Conservation (phyloP, 2,329 filamentous ascomycete genomes). For the Aspergillus persii region DNA sequence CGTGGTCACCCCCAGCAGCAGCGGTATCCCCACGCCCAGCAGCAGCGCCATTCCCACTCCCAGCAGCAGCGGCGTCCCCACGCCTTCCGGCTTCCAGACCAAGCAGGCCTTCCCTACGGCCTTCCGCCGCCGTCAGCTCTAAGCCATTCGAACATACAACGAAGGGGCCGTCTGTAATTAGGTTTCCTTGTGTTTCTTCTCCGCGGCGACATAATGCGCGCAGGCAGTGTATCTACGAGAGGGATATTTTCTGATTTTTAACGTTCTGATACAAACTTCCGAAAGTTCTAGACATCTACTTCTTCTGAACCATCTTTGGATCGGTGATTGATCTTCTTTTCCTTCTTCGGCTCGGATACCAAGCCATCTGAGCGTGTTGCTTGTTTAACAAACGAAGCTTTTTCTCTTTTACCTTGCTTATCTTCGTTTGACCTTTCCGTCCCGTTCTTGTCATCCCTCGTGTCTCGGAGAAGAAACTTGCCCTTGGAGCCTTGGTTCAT, state of each 20-base stretch:
- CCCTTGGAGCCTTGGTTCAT: constrained; percentile 13
- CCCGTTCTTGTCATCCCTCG: not conserved
- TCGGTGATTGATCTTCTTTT: constrained; percentile 7
- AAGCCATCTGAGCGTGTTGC: not conserved
- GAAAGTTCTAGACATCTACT: not conserved
- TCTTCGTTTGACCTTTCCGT: not conserved
- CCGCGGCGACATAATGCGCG: constrained; percentile 16
- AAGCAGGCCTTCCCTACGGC: constrained; percentile 19
- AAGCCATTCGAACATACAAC: constrained; percentile 10
- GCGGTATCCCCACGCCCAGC: constrained; percentile 12
- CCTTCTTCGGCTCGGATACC: not conserved
- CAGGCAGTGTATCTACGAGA: constrained; percentile 28
- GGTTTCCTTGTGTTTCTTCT: constrained; percentile 18
- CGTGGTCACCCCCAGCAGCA: constrained; percentile 11
- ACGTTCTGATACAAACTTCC: constrained; percentile 17
- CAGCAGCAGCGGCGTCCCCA: constrained; percentile 16
- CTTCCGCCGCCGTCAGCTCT: constrained; percentile 25
- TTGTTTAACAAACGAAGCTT: constrained; percentile 14
- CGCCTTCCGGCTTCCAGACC: constrained; percentile 32
- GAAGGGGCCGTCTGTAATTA: constrained; percentile 14
- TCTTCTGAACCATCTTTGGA: not conserved
- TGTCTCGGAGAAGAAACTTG: constrained; percentile 4
- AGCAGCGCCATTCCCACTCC: constrained; percentile 19
- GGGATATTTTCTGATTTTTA: constrained; percentile 17
- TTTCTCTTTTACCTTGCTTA: constrained; percentile 3